phyloP scores from a whole-genome alignment of 2,329 filamentous ascomycete genomes.

The Aspergillus eucalypticola region DNA sequence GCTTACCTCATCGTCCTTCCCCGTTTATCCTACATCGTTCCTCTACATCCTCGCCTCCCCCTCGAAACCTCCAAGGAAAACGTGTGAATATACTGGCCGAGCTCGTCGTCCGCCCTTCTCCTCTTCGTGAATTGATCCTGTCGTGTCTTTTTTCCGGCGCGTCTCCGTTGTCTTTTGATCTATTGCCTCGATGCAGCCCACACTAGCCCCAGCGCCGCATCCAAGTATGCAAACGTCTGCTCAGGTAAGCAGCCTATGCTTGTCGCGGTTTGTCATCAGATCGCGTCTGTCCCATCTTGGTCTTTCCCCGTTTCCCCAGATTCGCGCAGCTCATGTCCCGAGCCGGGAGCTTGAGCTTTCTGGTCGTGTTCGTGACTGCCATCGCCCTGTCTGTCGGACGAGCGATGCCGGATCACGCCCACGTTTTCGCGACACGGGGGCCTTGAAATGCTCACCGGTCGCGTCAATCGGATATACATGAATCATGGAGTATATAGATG shows the following conservation, averaged over 20 bases:
- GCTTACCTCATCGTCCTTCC: constrained; percentile 40
- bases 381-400: not conserved
- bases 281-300: constrained; percentile 20
- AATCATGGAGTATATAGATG: constrained; percentile 1
- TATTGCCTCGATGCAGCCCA: constrained; percentile 44
- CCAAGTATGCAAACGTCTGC: constrained; percentile 50
- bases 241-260: constrained; percentile 54
- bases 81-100: constrained; percentile 11
- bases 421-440: not conserved
- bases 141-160: constrained; percentile 17
- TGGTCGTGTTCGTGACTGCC: constrained; percentile 2
- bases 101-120: constrained; percentile 1
- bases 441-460: constrained; percentile 9
- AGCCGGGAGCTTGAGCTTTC: not conserved
- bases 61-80: constrained; percentile 7
- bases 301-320: constrained; percentile 10
- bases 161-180: constrained; percentile 19
- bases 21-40: constrained; percentile 21
- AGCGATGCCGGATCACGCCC: constrained; percentile 10
- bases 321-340: constrained; percentile 1
- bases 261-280: constrained; percentile 41
- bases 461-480: constrained; percentile 6
- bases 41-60: constrained; percentile 17
- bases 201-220: constrained; percentile 52
- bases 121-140: constrained; percentile 19